Conservation (phyloP, 192 early-diverging fungal species). For the Lobosporangium transversale region DNA sequence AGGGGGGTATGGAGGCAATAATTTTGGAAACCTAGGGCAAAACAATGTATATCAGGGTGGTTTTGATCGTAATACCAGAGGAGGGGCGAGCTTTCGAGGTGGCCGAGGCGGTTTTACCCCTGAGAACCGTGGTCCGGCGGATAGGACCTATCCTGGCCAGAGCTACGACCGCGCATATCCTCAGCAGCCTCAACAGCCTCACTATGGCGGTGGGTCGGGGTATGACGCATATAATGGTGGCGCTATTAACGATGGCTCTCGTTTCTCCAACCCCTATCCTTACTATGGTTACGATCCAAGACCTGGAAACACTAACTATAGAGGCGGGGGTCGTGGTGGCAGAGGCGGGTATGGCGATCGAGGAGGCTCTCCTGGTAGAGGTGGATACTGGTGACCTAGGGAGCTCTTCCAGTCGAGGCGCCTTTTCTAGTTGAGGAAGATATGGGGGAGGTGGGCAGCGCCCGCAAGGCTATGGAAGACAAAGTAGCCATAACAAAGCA, state of each 20-base stretch:
- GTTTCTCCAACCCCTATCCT: constrained; percentile 31
- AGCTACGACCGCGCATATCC: constrained; percentile 33
- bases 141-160: constrained; percentile 49
- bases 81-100: constrained; percentile 27
- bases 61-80: constrained; percentile 36
- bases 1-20: constrained; percentile 42
- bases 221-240: constrained; percentile 41
- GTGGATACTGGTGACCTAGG: too few species aligned
- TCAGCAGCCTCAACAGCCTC: too few species aligned
- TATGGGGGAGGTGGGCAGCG: constrained; percentile 17
- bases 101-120: constrained; percentile 35
- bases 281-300: constrained; percentile 45
- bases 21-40: too few species aligned
- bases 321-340: constrained; percentile 38
- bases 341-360: constrained; percentile 37
- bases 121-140: constrained; percentile 44
- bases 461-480: constrained; percentile 19
- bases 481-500: constrained; percentile 22
- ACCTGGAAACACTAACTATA: constrained; percentile 41
- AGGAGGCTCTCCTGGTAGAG: constrained; percentile 26
- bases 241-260: constrained; percentile 39
- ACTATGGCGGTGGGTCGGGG: constrained; percentile 12
- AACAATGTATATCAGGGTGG: constrained; percentile 36
- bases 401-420: constrained; percentile 29
- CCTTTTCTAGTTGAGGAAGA: too few species aligned